Evolutionary conservation across 2,329 filamentous ascomycete species (phyloP).

Genomic region (Fusarium metavorans): DNA sequence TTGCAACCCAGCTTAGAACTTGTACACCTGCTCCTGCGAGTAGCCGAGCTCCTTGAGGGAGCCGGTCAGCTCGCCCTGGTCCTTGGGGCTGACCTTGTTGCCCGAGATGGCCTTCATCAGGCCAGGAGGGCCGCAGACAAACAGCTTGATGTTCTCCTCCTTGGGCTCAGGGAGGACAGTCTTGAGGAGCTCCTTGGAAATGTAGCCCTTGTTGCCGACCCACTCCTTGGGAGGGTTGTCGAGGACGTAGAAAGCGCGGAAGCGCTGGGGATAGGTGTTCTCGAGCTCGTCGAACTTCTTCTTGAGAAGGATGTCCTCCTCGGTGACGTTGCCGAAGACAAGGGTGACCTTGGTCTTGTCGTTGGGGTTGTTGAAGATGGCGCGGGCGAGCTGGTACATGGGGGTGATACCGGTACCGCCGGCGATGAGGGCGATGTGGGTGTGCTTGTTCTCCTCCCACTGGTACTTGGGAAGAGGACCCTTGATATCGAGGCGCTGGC

Average conservation of each 20-base stretch:
- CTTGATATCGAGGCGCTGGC: constrained; percentile 90
- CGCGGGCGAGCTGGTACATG: constrained; percentile 93
- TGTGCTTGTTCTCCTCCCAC: constrained; percentile 92
- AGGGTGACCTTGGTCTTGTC: constrained; percentile 99
- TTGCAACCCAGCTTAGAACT: constrained; percentile 72
- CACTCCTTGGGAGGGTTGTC: constrained; percentile 86
- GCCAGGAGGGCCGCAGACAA: constrained; percentile 93
- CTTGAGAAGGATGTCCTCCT: constrained; percentile 93
- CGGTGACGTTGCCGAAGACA: constrained; percentile 88
- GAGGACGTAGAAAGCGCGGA: constrained; percentile 94
- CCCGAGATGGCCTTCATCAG: constrained; percentile 95
- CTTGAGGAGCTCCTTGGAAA: constrained; percentile 94
- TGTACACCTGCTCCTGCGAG: constrained; percentile 84
- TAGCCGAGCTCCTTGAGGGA: constrained; percentile 85
- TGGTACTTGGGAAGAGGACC: constrained; percentile 94
- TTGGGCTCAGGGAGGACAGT: constrained; percentile 94
- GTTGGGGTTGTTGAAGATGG: constrained; percentile 94
- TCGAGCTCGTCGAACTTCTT: constrained; percentile 87
- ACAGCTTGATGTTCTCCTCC: constrained; percentile 92
- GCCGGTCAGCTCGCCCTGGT: constrained; percentile 91
- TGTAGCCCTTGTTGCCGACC: constrained; percentile 81
- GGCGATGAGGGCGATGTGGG: constrained; percentile 88
- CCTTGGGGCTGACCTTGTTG: constrained; percentile 87
- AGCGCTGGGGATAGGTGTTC: constrained; percentile 94
- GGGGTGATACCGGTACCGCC: constrained; percentile 97